Evolutionary conservation across 495 filamentous ascomycete species (phyloP), one percentile per base, ranked within the genome.

Genomic region (Chaetomidium leptoderma): DNA sequence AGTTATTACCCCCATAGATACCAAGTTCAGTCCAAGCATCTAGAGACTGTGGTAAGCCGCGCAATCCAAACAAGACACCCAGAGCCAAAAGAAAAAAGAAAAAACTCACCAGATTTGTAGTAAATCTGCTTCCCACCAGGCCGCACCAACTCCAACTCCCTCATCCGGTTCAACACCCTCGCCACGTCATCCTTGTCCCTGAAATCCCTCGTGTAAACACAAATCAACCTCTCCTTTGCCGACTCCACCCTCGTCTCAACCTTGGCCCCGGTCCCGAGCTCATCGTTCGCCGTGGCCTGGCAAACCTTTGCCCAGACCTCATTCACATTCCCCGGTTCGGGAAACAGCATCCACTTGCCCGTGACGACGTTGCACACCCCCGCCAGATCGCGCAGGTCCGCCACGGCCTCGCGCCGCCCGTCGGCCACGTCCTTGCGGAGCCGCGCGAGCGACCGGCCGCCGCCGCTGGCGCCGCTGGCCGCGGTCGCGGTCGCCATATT

Each of bases 291-390:
- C 21, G 86, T 85, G 0, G 81, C 88, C 16, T 71, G 75, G 5
- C 82, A 86, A 3, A 96, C 71, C 17, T 70, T 71, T 3, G 62
- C 71, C 90, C 90, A 95, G 13, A 76, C 58, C 4, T 72, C 66
- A 65, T 90, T 81, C 11, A 91, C 80, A n/a, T 79, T 63, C 3
- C 74, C 70, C 6, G 68, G 57, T 4, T 70, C 62, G 2, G 82
- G 81, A 63, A 91, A 91, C n/a, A 95, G 62, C 87, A 96, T 89
- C 91, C 91, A 95, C 78, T 69, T 70, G 16, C 68, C 68, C 13
- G 13, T 77, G 27, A 50, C 19, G 6, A 62, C 17, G 11, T 60
- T 45, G 60, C 48, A 67, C 37, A 13, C 45, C 16, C 21, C 62
- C 17, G 88, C 89, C 8, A 85, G 64, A 3, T 76, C 69, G 6